Evolutionary conservation across 208 protist species (phyloP).

Genomic region (Trypanosoma platydactyli): DNA sequence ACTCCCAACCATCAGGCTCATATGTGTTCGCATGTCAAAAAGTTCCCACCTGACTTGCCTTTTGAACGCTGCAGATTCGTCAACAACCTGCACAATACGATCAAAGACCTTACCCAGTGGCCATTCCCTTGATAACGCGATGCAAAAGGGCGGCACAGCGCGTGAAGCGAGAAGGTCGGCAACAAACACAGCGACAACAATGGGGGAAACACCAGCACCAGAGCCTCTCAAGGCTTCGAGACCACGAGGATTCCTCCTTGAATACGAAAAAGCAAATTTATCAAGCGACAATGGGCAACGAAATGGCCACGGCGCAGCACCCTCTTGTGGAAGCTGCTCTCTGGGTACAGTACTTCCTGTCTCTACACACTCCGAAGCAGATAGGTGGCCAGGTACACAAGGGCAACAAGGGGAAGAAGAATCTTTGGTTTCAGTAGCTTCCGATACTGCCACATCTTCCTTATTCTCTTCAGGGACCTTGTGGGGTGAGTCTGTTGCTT

Average conservation of each 20-base stretch:
- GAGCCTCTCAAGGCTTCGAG: neutral
- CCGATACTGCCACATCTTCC: too few species aligned
- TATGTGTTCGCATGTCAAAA: conserved; percentile 25
- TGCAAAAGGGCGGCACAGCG: conserved; percentile 39
- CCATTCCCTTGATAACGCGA: conserved; percentile 51
- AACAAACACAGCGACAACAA: conserved; percentile 49
- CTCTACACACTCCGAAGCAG: conserved; percentile 12
- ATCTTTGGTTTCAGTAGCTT: too few species aligned
- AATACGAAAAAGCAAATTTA: conserved; percentile 43
- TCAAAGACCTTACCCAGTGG: conserved; percentile 39
- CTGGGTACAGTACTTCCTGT: conserved; percentile 1
- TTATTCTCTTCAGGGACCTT: neutral
- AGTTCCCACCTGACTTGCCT: conserved; percentile 14
- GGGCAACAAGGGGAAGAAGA: too few species aligned
- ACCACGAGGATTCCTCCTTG: conserved; percentile 44
- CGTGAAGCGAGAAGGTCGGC: conserved; percentile 26
- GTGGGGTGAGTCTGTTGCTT: neutral
- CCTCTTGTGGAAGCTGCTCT: neutral
- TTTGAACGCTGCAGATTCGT: conserved; percentile 11
- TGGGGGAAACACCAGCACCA: conserved; percentile 23
- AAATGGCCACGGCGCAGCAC: conserved; percentile 50
- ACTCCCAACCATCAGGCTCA: neutral
- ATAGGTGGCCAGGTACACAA: neutral
- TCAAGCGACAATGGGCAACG: conserved; percentile 46
- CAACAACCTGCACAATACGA: conserved; percentile 39